Base-by-base conservation (phyloP, 2,329 filamentous ascomycete genomes). In the Diaporthe nobilis region DNA sequence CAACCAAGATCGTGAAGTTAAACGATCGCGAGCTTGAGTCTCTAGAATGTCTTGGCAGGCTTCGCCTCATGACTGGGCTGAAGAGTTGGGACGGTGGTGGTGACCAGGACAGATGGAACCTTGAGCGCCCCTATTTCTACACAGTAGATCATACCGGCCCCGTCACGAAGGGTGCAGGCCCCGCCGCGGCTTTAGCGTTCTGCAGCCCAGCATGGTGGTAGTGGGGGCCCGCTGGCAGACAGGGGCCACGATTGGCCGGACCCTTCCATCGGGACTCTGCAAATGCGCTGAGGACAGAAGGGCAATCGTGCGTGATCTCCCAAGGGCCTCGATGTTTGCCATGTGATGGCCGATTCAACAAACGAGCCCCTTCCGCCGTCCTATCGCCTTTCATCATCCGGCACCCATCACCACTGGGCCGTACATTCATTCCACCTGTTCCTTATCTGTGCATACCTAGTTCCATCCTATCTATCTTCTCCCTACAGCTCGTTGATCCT, bases 231-330 rank as follows among this genome's bases (percentile, higher is more conserved):
- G 34, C 47, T 7, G 22, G 1, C 25, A 13, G 39, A 60, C 68
- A 71, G 55, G 71, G 44, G 20, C 12, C 15, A 39, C 49, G 47
- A 73, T 65, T 65, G 71, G 71, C 20, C 34, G 57, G 31, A 63
- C 71, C 71, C n/a, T 72, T 63, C 55, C 25, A 51, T 72, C 70
- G 70, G 55, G 70, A 72, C 70, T 60, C 55, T 72, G 34, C 65
- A 55, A 70, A 42, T 70, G 65, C 65, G 49, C 65, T 58, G 44
- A 72, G 71, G 71, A 72, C 71, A 72, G 57, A 72, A 72, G 28
- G 71, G 71, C 71, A 63, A 63, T 72, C 71, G 57, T 61, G 58
- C 39, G 57, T 60, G 55, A 72, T 61, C n/a, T 39, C 55, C 57
- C 31, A 20, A 28, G 31, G 12, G 22, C 13, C 13, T 28, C 20